Evolutionary conservation across 176 grass and related monocot species (phyloP), one percentile per base, ranked within the genome.

Genomic region (Echinochloa phyllopogon): DNA sequence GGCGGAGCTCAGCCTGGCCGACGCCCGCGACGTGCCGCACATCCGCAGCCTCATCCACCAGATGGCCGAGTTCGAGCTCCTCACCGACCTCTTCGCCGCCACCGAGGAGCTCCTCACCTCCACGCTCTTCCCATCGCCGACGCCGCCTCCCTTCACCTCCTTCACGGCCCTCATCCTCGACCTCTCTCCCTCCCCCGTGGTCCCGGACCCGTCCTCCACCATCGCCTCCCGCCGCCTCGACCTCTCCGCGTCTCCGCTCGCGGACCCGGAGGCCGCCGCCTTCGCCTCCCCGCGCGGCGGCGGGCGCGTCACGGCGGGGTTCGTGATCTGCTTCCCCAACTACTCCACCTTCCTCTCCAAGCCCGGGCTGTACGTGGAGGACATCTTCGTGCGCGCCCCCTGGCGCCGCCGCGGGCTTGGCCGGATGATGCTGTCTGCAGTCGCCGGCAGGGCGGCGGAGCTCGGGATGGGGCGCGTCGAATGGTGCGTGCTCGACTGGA

Each of bases 401-500:
- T 98, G 95, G 95, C 82, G 95, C 68, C 89, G 93, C 61, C 88
- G 75, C 82, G 93, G 93, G 16, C 86, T 98, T 3, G 95, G 93
- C 60, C 85, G 82, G 65, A 90, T 98, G 87, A 89, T 95, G 93
- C 89, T 98, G 23, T 86, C 93, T 20, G 75, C 85, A 9, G 93
- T 98, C 78, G 95, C 95, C 11, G 84, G 87, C 33, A 84, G 88
- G 79, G 91, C 93, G 2, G 91, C 91, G 0, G 78, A 83, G 89
- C 51, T 94, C 41, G 96, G 93, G 48, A 98, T 98, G 96, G 90
- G 90, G 2, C 78, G 91, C 6, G 93, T 98, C 9, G 96, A 98
- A 80, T 98, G 96, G 93, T 89, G 83, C 83, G 93, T 98, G 27
- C 89, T 95, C 51, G 91, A 98, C 67, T 96, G 96, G 96, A 98